Percentiles rank a stretch among this genome's conserved stretches.
These are phyloP conservation scores for Irpex sp. DNA, from an alignment of 1,284 basidiomycete genomes.

Conservation along the genomic window DNA sequence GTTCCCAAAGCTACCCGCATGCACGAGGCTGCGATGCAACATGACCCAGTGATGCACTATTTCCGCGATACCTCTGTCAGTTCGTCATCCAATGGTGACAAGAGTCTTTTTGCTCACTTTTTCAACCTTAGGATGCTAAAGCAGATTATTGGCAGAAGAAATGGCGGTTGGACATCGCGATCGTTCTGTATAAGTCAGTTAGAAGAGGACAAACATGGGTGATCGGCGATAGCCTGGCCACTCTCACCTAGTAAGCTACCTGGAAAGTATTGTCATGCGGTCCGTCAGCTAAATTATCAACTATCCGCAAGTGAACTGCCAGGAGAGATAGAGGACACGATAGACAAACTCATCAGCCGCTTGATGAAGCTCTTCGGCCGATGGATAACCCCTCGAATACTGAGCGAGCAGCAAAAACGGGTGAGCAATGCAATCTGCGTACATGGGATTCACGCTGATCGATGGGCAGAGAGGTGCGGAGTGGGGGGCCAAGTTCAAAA, in stretches of 20 bases:
- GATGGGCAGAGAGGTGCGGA: neutral
- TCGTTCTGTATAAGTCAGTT: neutral
- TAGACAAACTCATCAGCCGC: neutral
- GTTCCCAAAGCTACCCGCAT: neutral
- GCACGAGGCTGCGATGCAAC: neutral
- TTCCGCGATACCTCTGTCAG: neutral
- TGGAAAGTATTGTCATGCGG: no score
- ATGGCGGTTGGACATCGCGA: neutral
- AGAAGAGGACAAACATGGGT: neutral
- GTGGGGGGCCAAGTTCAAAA: neutral
- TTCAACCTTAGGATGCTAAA: neutral
- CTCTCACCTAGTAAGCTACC: neutral
- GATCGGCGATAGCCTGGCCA: neutral
- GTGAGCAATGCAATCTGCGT: neutral
- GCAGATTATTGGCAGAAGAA: neutral
- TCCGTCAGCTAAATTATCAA: no score
- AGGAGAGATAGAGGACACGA: neutral
- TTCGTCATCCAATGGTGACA: neutral
- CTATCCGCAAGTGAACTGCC: neutral
- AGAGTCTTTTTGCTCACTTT: neutral
- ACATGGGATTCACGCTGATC: neutral
- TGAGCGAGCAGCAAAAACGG: neutral
- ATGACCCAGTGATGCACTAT: neutral
- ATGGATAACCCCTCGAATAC: neutral
- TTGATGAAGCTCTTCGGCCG: neutral